Conservation (phyloP, 192 early-diverging fungal genomes). For the Fimicolochytrium jonesii region DNA sequence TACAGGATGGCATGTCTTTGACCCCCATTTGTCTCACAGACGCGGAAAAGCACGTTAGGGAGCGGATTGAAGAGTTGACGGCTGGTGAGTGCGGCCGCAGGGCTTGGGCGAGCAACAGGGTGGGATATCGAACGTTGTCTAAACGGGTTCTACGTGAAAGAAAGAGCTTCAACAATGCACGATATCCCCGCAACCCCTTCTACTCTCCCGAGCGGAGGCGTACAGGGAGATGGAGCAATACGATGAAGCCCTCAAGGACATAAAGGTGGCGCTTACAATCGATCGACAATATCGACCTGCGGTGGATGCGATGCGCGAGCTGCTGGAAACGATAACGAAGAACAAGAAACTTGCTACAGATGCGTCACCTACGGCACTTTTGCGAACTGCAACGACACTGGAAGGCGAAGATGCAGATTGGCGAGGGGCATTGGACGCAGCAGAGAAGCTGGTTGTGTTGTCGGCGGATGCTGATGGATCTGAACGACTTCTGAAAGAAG, state of each 20-base stretch:
- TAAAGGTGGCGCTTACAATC: constrained; percentile 19
- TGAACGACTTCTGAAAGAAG: background rate
- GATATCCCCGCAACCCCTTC: too few relatives aligned
- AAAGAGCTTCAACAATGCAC: too few relatives aligned
- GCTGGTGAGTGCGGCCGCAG: too few relatives aligned
- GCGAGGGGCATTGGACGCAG: constrained; percentile 19
- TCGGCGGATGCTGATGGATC: constrained; percentile 5
- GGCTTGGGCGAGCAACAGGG: too few relatives aligned
- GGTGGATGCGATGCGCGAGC: constrained; percentile 19
- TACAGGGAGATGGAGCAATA: too few relatives aligned
- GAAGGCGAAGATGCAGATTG: background rate
- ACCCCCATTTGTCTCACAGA: too few relatives aligned
- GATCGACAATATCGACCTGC: constrained; percentile 20
- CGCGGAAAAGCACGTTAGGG: too few relatives aligned
- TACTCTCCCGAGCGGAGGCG: too few relatives aligned
- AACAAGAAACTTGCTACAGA: background rate
- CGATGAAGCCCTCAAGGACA: constrained; percentile 21
- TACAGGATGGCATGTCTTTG: too few relatives aligned
- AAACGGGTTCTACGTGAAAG: too few relatives aligned
- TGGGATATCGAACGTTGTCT: too few relatives aligned
- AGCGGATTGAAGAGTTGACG: too few relatives aligned
- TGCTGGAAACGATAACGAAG: constrained; percentile 12
- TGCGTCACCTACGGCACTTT: background rate
- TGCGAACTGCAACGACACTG: background rate
- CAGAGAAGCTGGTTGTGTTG: constrained; percentile 15